These are phyloP conservation scores for Phytophthora ramorum DNA, from an alignment of 352 stramenopile species.

Conservation along the genomic window DNA sequence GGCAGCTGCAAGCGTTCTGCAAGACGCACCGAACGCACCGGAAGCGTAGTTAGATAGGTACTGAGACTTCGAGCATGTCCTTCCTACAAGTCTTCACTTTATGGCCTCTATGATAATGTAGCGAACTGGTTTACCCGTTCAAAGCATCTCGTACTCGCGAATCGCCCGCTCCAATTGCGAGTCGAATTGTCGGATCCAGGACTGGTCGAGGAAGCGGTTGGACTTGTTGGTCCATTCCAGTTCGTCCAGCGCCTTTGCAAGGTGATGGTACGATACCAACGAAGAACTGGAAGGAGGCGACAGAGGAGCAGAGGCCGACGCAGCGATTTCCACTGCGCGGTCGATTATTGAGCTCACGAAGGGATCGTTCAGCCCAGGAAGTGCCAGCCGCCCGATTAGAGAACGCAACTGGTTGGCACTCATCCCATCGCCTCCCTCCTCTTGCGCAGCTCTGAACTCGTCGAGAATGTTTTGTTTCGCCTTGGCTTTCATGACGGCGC, in stretches of 20 bases:
- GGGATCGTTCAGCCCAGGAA: conserved; percentile 59
- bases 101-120: conserved; percentile 46
- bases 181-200: conserved; percentile 84
- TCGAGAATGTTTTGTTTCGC: conserved; percentile 70
- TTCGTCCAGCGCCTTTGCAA: conserved; percentile 64
- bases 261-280: conserved; percentile 53
- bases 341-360: conserved; percentile 62
- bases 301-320: background rate
- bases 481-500: conserved; percentile 43
- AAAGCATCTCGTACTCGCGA: conserved; percentile 78
- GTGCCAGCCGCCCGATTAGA: conserved; percentile 48
- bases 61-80: conserved; percentile 31
- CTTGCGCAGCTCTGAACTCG: conserved; percentile 56
- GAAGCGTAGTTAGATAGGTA: conserved; percentile 47
- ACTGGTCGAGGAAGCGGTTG: conserved; percentile 83
- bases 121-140: conserved; percentile 29
- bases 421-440: conserved; percentile 47
- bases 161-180: conserved; percentile 76
- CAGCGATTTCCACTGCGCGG: conserved; percentile 25
- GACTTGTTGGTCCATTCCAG: conserved; percentile 71
- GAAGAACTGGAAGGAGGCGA: conserved; percentile 67
- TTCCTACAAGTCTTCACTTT: conserved; percentile 42
- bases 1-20: conserved; percentile 84
- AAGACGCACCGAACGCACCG: conserved; percentile 73
- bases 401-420: conserved; percentile 53